A percentile compares a stretch with the other conserved stretches of the same genome.
Conservation (phyloP, 176 grass and related monocot genomes). For the Oryza australiensis region DNA sequence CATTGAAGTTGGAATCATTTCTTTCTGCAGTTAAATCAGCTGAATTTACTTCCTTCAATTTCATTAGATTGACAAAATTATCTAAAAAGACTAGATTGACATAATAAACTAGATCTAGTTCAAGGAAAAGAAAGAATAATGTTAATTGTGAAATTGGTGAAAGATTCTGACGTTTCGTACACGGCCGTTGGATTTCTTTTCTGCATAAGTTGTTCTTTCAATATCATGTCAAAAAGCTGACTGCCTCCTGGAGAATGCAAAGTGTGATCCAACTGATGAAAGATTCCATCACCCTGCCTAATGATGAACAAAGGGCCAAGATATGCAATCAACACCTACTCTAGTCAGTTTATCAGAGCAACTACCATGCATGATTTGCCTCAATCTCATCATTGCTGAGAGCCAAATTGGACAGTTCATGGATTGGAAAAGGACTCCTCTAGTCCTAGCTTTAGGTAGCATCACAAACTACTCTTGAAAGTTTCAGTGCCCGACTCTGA, state of each 20-base stretch:
- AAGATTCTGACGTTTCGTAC: slow-evolving; percentile 37
- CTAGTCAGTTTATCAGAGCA: slow-evolving; percentile 49
- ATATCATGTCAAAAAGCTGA: slow-evolving; percentile 42
- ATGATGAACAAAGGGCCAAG: slow-evolving; percentile 49
- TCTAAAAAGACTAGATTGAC: neutral
- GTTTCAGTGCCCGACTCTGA: slow-evolving; percentile 39
- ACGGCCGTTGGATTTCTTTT: slow-evolving; percentile 7
- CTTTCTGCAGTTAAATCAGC: neutral
- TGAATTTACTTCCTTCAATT: neutral
- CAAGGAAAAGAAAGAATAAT: neutral
- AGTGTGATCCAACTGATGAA: slow-evolving; percentile 51
- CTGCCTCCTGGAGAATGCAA: slow-evolving; percentile 26
- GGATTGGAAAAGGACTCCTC: slow-evolving; percentile 48
- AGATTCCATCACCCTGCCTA: slow-evolving; percentile 42
- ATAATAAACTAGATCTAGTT: neutral
- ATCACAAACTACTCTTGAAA: slow-evolving; percentile 36
- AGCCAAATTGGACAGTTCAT: slow-evolving; percentile 40
- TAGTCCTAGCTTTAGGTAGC: slow-evolving; percentile 52
- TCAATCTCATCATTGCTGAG: slow-evolving; percentile 42
- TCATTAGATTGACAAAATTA: neutral
- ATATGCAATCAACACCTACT: slow-evolving; percentile 47
- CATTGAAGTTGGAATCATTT: neutral
- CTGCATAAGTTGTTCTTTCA: slow-evolving; percentile 28
- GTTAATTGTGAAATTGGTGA: slow-evolving; percentile 38
- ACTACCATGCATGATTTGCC: slow-evolving; percentile 49